Evolutionary conservation across 2,329 filamentous ascomycete genomes (phyloP).

Genomic region (Drechslera avenae): DNA sequence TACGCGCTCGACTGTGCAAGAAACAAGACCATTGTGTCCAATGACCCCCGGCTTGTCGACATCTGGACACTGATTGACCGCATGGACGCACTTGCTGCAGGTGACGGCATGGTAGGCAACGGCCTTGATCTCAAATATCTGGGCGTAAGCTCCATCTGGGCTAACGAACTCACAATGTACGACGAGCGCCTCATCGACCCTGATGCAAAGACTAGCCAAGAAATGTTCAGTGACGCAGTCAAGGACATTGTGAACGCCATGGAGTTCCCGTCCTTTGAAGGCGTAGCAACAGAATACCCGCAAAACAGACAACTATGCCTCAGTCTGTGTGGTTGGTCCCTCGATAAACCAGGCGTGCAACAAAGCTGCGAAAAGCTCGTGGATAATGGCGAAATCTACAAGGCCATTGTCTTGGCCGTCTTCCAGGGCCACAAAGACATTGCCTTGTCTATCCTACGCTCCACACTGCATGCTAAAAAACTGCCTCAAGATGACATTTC

Average conservation of each 20-base stretch:
- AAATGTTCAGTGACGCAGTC: slow-evolving; percentile 61
- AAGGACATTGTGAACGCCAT: slow-evolving; percentile 67
- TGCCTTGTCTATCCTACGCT: slow-evolving; percentile 72
- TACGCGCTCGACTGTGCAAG: slow-evolving; percentile 63
- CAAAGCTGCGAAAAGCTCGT: slow-evolving; percentile 58
- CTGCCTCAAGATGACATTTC: slow-evolving; percentile 59
- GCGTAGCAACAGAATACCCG: slow-evolving; percentile 66
- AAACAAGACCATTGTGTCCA: slow-evolving; percentile 70
- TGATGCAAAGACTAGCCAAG: slow-evolving; percentile 57
- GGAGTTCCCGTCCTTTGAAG: slow-evolving; percentile 66
- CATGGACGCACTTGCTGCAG: slow-evolving; percentile 65
- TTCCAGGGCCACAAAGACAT: slow-evolving; percentile 72
- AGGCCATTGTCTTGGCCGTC: slow-evolving; percentile 75
- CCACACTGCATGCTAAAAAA: slow-evolving; percentile 69
- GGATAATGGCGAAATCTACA: slow-evolving; percentile 66
- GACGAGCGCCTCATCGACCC: slow-evolving; percentile 44
- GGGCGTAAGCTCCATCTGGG: slow-evolving; percentile 75
- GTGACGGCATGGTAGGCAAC: slow-evolving; percentile 72
- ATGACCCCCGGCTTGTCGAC: slow-evolving; percentile 76
- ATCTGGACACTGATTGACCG: slow-evolving; percentile 79
- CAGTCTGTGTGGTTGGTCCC: slow-evolving; percentile 74
- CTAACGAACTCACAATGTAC: slow-evolving; percentile 66
- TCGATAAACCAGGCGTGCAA: slow-evolving; percentile 59
- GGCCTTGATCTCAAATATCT: slow-evolving; percentile 76
- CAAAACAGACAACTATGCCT: slow-evolving; percentile 77